Base-by-base conservation (phyloP, 306 rosid species). In the Quillaja saponaria region DNA sequence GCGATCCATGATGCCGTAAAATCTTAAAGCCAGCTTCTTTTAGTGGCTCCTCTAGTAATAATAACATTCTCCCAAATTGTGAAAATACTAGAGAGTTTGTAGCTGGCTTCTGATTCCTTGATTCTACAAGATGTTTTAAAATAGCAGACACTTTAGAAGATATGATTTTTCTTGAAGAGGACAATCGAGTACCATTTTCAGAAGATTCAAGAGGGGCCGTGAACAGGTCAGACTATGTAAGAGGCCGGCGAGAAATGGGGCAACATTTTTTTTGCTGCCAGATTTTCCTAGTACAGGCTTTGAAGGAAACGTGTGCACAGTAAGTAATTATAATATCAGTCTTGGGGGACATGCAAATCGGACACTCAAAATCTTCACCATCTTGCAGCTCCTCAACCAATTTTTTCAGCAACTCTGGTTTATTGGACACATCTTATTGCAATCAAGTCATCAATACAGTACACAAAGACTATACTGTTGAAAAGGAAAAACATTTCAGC, bases 321-420 rank as follows among this genome's bases (percentile, higher is more conserved):
- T 80, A 28, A 41, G 95, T 90, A 52, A 90, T 87, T 14, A 87
- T 81, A 45, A 77, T 64, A 52, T 85, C 79, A 0, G 69, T 66
- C 19, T 90, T 88, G 3, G 90, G 78, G 53, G 84, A 74, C 9
- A 87, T 68, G 70, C 97, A 90, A 33, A 90, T 85, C 19, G 97
- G 97, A 66, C 97, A 90, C 13, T 87, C 95, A 69, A 87, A 75
- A 76, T 90, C 95, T 74, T 90, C 95, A 59, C 82, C 88, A 54
- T 83, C 90, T 79, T 81, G 90, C 57, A 90, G 60, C 69, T 75
- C 68, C 81, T 81, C 82, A 20, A 87, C 72, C 68, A 90, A 63
- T 71, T 74, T 79, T 71, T 81, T 68, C 72, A 85, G 79, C 78
- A 90, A 67, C 55, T 83, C 88, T 0, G 94, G 97, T 44, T 87